Evolutionary conservation across 495 filamentous ascomycete species (phyloP).

Genomic region (Xylaria acuta): DNA sequence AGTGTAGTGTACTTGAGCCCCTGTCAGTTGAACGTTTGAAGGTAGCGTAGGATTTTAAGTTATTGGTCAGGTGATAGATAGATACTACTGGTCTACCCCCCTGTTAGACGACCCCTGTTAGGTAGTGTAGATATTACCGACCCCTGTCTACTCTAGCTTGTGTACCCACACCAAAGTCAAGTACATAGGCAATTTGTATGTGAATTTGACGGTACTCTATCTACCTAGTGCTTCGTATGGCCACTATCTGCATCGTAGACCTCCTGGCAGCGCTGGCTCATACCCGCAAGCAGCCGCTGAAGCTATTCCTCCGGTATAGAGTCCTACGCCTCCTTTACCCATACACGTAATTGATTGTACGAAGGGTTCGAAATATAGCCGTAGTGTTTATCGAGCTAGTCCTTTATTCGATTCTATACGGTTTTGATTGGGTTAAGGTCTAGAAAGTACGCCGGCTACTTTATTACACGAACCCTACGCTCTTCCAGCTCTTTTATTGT

Average conservation of each 20-base stretch:
- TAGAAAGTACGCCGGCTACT: background rate
- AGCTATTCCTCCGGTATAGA: background rate
- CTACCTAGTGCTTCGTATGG: background rate
- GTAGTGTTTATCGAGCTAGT: background rate
- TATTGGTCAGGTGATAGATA: slow-evolving; percentile 4
- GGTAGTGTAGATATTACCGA: too few species aligned
- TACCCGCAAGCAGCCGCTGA: background rate
- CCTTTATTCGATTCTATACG: background rate
- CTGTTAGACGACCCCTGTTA: too few species aligned
- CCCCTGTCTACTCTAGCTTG: too few species aligned
- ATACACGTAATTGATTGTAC: background rate
- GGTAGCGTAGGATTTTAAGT: background rate
- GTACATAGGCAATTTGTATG: background rate
- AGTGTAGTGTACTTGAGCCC: background rate
- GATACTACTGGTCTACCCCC: too few species aligned
- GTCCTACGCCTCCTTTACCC: background rate
- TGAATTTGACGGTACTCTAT: background rate
- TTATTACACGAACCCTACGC: background rate
- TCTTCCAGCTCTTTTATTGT: background rate
- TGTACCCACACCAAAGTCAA: too few species aligned
- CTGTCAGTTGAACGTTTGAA: background rate
- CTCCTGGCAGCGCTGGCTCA: background rate
- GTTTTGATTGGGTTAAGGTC: background rate
- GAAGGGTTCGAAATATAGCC: background rate
- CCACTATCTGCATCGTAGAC: background rate